Percentiles rank a stretch among this genome's conserved stretches.
These are phyloP conservation scores for Fusarium continuum DNA, from an alignment of 2,329 filamentous ascomycete species.

Conservation along the genomic window DNA sequence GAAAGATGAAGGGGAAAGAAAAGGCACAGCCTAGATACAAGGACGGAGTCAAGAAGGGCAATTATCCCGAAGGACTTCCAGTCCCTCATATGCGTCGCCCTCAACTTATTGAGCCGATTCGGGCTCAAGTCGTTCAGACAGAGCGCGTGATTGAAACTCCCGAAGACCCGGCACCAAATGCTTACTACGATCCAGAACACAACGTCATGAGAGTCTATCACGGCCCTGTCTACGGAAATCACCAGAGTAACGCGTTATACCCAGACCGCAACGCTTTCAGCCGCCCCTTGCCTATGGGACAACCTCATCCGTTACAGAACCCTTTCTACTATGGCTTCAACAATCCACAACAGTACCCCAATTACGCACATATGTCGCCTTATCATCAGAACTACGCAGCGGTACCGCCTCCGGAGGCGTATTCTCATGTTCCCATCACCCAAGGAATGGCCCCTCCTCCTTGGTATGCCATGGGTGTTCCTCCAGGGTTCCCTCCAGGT, in stretches of 20 bases:
- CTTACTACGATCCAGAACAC: conserved; percentile 64
- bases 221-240: conserved; percentile 64
- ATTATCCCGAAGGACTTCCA: conserved; percentile 44
- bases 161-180: conserved; percentile 66
- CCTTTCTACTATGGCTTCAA: conserved; percentile 55
- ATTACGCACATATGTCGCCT: conserved; percentile 33
- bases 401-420: conserved; percentile 22
- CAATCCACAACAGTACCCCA: conserved; percentile 32
- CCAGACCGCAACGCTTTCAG: conserved; percentile 49
- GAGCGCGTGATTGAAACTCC: conserved; percentile 64
- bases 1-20: conserved; percentile 13
- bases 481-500: conserved; percentile 29
- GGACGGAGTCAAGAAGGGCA: conserved; percentile 33
- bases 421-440: conserved; percentile 44
- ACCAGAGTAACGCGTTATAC: conserved; percentile 56
- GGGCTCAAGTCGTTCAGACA: conserved; percentile 61
- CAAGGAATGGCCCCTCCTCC: conserved; percentile 42
- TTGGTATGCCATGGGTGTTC: conserved; percentile 37
- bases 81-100: conserved; percentile 50
- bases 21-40: conserved; percentile 24
- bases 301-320: conserved; percentile 55
- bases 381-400: conserved; percentile 17
- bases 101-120: conserved; percentile 58
- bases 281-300: conserved; percentile 52
- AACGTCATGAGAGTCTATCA: conserved; percentile 67